Percentiles rank a stretch among this genome's conserved stretches.
Evolutionary conservation across 768 basidiomycete genomes (phyloP).

Genomic region (Termitomyces heimii): DNA sequence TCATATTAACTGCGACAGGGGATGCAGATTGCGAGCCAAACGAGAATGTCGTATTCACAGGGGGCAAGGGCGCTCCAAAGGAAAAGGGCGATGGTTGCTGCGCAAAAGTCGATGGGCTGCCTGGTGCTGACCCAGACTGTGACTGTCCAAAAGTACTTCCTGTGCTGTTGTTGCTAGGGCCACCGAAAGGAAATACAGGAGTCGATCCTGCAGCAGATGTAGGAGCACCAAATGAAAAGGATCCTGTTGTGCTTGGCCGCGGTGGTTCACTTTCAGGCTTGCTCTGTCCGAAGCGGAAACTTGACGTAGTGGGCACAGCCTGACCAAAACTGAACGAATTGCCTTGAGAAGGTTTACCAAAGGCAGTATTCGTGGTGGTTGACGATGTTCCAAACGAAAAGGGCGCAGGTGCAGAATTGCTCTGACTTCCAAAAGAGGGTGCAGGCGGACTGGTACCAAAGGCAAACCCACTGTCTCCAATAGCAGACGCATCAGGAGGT

Average conservation of each 20-base stretch:
- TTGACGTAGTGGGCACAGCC: constrained; percentile 24
- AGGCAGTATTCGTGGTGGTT: constrained; percentile 36
- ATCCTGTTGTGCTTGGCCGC: constrained; percentile 31
- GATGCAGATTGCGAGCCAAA: constrained; percentile 60
- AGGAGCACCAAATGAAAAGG: constrained; percentile 44
- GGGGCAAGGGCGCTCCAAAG: constrained; percentile 35
- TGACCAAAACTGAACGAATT: constrained; percentile 47
- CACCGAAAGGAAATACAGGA: constrained; percentile 41
- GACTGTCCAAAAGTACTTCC: constrained; percentile 38
- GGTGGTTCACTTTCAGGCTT: constrained; percentile 30
- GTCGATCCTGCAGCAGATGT: constrained; percentile 31
- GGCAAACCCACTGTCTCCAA: constrained; percentile 39
- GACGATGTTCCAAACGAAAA: constrained; percentile 38
- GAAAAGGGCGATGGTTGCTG: constrained; percentile 41
- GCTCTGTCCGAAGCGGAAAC: constrained; percentile 43
- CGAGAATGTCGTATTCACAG: constrained; percentile 32
- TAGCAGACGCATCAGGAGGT: constrained; percentile 29
- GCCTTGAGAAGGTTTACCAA: constrained; percentile 42
- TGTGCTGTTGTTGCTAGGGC: constrained; percentile 23
- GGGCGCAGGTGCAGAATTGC: constrained; percentile 19
- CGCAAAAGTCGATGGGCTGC: constrained; percentile 54
- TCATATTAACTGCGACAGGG: constrained; percentile 37
- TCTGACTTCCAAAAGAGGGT: constrained; percentile 25
- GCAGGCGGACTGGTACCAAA: constrained; percentile 33
- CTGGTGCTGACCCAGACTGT: constrained; percentile 41